Base-by-base conservation (phyloP, 768 basidiomycete species). In the Termitomyces sp. region DNA sequence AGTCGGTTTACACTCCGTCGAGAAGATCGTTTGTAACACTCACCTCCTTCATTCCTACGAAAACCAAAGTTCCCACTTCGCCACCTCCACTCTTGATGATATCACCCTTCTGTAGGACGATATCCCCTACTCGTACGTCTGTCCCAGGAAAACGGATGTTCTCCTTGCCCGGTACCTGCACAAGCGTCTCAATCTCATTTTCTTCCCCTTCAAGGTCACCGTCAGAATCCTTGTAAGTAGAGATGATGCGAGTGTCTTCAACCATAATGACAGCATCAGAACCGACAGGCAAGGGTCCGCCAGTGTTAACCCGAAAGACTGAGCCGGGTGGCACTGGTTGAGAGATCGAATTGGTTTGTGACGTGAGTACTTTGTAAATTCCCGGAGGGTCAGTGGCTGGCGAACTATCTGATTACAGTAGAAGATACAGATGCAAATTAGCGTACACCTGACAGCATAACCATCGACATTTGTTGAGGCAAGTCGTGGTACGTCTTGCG, bases 261-360 rank as follows among this genome's bases (percentile, higher is more conserved):
- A 96, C 93, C 92, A 94, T 95, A 69, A 96, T 86, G 2, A 94
- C 86, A 0, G 90, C 75, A 66, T 94, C 87, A 7, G 87, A 70
- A 5, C 89, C 92, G 0, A 72, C 68, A 2, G 93, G 93, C 2
- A 96, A 73, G 0, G 91, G 89, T 0, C 82, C 88, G 6, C 93
- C 93, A 0, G 93, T 96, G 71, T 94, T 94, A 69, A 96, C 82
- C 45, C 93, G 86, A 68, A 84, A 90, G 38, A 91, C 77, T 18
- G 71, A 70, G 6, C 78, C 81, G 0, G 65, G 58, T 1, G 84
- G 81, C 4, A 89, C 66, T 13, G 76, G 69, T 40, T 82, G 70
- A 20, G 73, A 66, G 9, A 83, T 75, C 0, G 68, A 58, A 24
- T 86, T 84, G 0, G 73, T 82, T 55, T 74, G 73, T 3, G 84